Conservation (phyloP, 2,329 filamentous ascomycete species). For the Davidsoniella eucalypti region DNA sequence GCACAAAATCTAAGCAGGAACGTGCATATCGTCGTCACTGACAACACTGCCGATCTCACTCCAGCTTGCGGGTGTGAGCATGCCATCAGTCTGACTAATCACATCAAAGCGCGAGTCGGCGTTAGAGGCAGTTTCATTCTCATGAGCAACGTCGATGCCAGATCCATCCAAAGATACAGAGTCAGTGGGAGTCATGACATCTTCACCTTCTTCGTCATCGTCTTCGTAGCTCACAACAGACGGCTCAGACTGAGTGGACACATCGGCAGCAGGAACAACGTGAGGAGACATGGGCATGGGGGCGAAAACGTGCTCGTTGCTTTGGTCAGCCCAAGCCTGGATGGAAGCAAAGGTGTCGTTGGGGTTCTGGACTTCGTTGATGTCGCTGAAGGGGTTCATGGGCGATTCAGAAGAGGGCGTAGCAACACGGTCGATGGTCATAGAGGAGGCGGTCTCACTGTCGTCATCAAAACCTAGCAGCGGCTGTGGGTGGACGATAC, state of each 20-base stretch:
- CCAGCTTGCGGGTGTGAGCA: constrained; percentile 46
- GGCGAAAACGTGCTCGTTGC: constrained; percentile 40
- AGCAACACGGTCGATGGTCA: neutral
- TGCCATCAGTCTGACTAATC: constrained; percentile 42
- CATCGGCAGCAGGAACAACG: constrained; percentile 14
- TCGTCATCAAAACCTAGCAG: neutral
- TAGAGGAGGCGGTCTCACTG: constrained; percentile 4
- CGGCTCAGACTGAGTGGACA: constrained; percentile 32
- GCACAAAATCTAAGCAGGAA: constrained; percentile 16
- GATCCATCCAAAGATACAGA: constrained; percentile 8
- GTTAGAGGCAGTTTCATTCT: constrained; percentile 38
- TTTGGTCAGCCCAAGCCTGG: constrained; percentile 46
- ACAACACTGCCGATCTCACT: constrained; percentile 47
- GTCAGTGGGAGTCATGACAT: constrained; percentile 11
- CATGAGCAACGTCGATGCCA: constrained; percentile 1
- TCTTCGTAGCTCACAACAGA: constrained; percentile 37
- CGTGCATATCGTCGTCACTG: constrained; percentile 33
- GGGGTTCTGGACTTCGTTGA: constrained; percentile 12
- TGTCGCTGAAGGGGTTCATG: constrained; percentile 10
- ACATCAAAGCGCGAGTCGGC: constrained; percentile 38
- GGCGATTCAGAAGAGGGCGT: constrained; percentile 8
- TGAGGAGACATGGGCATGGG: constrained; percentile 36
- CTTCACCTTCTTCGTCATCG: constrained; percentile 35
- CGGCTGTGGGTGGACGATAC: neutral
- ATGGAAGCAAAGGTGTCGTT: constrained; percentile 41